Percentiles rank a stretch among this genome's conserved stretches.
Evolutionary conservation across 1,284 basidiomycete species (phyloP).

Genomic region (Pseudozyma sp.): DNA sequence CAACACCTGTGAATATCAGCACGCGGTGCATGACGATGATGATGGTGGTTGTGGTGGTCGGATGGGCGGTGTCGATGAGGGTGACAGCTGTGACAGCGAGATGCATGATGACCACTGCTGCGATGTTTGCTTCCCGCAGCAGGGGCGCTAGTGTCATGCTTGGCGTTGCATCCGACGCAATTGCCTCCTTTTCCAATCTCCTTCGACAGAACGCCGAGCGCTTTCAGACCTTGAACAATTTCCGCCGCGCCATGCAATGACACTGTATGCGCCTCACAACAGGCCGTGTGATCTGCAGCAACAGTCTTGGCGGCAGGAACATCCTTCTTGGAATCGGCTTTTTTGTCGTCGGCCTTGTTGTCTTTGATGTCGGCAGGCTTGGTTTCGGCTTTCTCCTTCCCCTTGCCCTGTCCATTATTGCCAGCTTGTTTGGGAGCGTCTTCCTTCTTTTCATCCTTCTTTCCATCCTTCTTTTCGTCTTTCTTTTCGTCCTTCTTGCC

Average conservation of each 20-base stretch:
- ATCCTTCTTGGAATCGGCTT: slow-evolving; percentile 16
- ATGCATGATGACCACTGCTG: no score
- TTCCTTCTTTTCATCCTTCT: slow-evolving; percentile 9
- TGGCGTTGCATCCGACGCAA: slow-evolving; percentile 1
- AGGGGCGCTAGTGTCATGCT: neutral
- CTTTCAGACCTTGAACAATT: slow-evolving; percentile 21
- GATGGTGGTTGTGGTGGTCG: slow-evolving; percentile 10
- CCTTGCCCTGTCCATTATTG: slow-evolving; percentile 1
- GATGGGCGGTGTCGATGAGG: slow-evolving; percentile 9
- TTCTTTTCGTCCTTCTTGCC: slow-evolving; percentile 2
- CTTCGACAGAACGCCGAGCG: slow-evolving; percentile 12
- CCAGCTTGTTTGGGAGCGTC: slow-evolving; percentile 1
- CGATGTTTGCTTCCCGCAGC: no score
- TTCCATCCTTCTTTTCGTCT: neutral
- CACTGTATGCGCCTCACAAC: slow-evolving; percentile 13
- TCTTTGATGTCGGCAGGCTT: neutral
- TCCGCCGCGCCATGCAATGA: slow-evolving; percentile 26
- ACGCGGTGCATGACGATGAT: neutral
- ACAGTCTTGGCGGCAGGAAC: neutral
- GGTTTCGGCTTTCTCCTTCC: slow-evolving; percentile 1
- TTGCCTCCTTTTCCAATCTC: slow-evolving; percentile 2
- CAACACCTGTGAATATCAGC: slow-evolving; percentile 1
- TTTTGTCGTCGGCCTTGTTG: slow-evolving; percentile 3
- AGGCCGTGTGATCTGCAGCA: neutral
- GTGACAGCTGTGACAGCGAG: neutral